These are phyloP conservation scores for Podila minutissima DNA, from an alignment of 192 early-diverging fungal genomes.

Conservation along the genomic window DNA sequence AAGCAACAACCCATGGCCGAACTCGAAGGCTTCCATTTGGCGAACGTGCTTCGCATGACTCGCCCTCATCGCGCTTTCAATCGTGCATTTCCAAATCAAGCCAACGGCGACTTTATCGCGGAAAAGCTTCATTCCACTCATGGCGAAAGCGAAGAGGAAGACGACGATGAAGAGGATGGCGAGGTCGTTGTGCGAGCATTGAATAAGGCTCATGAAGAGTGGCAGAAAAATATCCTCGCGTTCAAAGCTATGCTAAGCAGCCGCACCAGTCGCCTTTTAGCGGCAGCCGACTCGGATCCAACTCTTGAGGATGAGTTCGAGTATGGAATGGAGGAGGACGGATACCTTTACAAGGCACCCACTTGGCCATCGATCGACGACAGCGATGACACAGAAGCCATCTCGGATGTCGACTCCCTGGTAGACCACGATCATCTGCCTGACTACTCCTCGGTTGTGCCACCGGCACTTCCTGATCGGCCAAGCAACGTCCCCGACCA, in stretches of 20 bases:
- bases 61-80: not conserved
- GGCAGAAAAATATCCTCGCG: slow-evolving; percentile 21
- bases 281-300: slow-evolving; percentile 19
- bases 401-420: slow-evolving; percentile 31
- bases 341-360: slow-evolving; percentile 28
- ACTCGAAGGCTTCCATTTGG: slow-evolving; percentile 37
- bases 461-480: slow-evolving; percentile 3
- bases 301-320: slow-evolving; percentile 37
- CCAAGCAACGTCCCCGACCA: not conserved
- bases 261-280: slow-evolving; percentile 4
- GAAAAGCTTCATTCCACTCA: not conserved
- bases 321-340: slow-evolving; percentile 47
- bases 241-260: slow-evolving; percentile 26
- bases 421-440: slow-evolving; percentile 2
- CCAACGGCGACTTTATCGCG: not conserved
- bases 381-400: slow-evolving; percentile 48
- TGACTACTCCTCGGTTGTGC: slow-evolving; percentile 7
- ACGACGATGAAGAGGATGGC: slow-evolving; percentile 21
- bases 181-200: slow-evolving; percentile 26
- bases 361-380: slow-evolving; percentile 34
- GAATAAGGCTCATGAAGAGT: slow-evolving; percentile 28
- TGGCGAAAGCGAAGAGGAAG: slow-evolving; percentile 8
- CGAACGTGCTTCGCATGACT: slow-evolving; percentile 37
- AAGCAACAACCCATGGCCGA: slow-evolving; percentile 16
- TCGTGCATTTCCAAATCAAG: not conserved